These are phyloP conservation scores for Penicillium nucicola DNA, from an alignment of 495 filamentous ascomycete species.

Conservation along the genomic window DNA sequence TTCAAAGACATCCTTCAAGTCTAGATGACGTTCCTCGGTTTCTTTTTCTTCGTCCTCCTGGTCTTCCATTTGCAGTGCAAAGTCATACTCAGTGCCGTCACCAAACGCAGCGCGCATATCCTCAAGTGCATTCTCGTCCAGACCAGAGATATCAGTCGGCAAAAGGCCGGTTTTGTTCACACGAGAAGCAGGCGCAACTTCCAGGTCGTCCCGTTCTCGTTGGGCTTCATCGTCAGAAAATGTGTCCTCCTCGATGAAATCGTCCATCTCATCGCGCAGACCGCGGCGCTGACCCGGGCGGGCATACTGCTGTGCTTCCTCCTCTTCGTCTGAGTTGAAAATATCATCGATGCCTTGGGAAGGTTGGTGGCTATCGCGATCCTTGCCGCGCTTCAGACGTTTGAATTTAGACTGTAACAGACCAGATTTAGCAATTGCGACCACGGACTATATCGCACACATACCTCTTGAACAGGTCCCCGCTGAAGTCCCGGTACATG, in stretches of 20 bases:
- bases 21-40: slow-evolving; percentile 68
- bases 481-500: slow-evolving; percentile 66
- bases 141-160: slow-evolving; percentile 63
- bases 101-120: slow-evolving; percentile 96
- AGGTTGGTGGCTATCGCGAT: slow-evolving; percentile 56
- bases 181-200: slow-evolving; percentile 71
- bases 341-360: slow-evolving; percentile 80
- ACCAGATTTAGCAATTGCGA: neutral
- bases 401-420: slow-evolving; percentile 78
- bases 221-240: slow-evolving; percentile 82
- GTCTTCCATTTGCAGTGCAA: slow-evolving; percentile 83
- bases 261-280: slow-evolving; percentile 84
- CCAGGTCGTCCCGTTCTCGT: slow-evolving; percentile 77
- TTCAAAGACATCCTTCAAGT: slow-evolving; percentile 97
- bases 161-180: slow-evolving; percentile 57
- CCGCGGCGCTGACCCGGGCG: slow-evolving; percentile 48
- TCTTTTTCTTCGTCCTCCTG: slow-evolving; percentile 64
- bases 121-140: slow-evolving; percentile 87
- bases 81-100: slow-evolving; percentile 90
- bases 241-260: slow-evolving; percentile 96
- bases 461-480: slow-evolving; percentile 60
- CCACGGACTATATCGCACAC: slow-evolving; percentile 3
- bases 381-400: slow-evolving; percentile 86
- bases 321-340: slow-evolving; percentile 90
- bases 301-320: slow-evolving; percentile 60